Evolutionary conservation across 2,329 filamentous ascomycete genomes (phyloP), one percentile per base, ranked within the genome.

Genomic region (Stagonosporopsis chrysanthemi): DNA sequence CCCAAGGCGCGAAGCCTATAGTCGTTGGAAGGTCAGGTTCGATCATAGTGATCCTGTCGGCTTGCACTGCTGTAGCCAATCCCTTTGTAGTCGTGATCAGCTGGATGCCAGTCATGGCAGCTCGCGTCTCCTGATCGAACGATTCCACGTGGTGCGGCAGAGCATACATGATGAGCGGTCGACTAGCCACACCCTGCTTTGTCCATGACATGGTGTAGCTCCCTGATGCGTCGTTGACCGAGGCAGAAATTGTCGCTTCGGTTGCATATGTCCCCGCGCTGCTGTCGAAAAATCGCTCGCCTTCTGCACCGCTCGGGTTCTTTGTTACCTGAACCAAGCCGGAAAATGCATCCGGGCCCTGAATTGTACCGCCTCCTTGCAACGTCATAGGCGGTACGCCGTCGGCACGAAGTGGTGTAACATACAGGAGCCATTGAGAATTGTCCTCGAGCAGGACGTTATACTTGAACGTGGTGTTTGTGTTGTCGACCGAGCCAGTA

Each of bases 81-180:
- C 95, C 95, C 76, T 97, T 98, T 29, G 92, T 96, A 0, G 92
- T 91, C 1, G 92, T 95, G 58, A 89, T 85, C 49, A 98, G 79
- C 59, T 84, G 80, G 7, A 96, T 75, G 14, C 80, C 71, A 7
- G 79, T 84, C 28, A 74, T 43, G 41, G 81, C 69, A 14, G 81
- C 81, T 31, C 81, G 78, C 2, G 86, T 87, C 4, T 75, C 74
- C 2, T 75, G 63, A 64, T 91, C 86, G 63, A 98, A 95, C 0
- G 91, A 91, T 39, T 87, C 81, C 1, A 91, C 75, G 62, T 98
- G 95, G 75, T 99, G 95, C 36, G 94, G 92, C 48, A 99, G 80
- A 17, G 92, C 92, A 73, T 90, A 98, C 90, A 97, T 96, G 62
- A 95, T 81, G 41, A 97, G 80, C 2, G 81, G 83, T 33, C 85